Evolutionary conservation across 805 yeast species (phyloP), one percentile per base, ranked within the genome.

Genomic region (Yarrowia keelungensis): DNA sequence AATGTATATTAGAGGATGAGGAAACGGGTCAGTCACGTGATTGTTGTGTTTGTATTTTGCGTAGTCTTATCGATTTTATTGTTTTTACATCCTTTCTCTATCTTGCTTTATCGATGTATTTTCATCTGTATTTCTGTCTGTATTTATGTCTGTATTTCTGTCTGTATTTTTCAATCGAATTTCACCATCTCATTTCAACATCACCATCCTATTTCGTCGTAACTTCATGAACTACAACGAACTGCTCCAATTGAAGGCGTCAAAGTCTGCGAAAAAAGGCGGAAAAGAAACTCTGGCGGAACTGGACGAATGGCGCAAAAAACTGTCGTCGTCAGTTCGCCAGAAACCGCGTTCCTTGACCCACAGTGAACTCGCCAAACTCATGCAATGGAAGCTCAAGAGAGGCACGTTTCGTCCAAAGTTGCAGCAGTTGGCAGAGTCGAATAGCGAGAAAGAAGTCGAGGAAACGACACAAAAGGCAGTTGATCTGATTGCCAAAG

Each of bases 361-460:
- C 41, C 39, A 26, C 4, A 10, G 2, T 0, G 56, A 62, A 15
- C 39, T 62, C 32, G 14, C 39, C 15, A 38, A 22, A 38, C 56
- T 62, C 32, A 62, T 62, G 67, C n/a, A 26, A 5, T 62, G 67
- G 67, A 62, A 62, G 22, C 56, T 62, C 46, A 62, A 62, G 12
- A 36, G 67, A 19, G 67, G 67, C n/a, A 62, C 54, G 8, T 62
- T 62, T 8, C 16, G 67, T 9, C 67, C 67, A 1, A 47, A 49
- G 14, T n/a, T 62, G 22, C 56, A 47, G 15, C 67, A 62, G 26
- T 32, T 62, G 11, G 56, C 56, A 7, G 67, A 62, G 14, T 62
- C 67, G 19, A 62, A 62, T 38, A 4, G 39, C 35, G 38, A 19
- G 2, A 4, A 38, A 11, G 56, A 47, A 14, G 67, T 62, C 10